Evolutionary conservation across 2,329 filamentous ascomycete species (phyloP), one percentile per base, ranked within the genome.

Genomic region (Calonectria hawksworthii): DNA sequence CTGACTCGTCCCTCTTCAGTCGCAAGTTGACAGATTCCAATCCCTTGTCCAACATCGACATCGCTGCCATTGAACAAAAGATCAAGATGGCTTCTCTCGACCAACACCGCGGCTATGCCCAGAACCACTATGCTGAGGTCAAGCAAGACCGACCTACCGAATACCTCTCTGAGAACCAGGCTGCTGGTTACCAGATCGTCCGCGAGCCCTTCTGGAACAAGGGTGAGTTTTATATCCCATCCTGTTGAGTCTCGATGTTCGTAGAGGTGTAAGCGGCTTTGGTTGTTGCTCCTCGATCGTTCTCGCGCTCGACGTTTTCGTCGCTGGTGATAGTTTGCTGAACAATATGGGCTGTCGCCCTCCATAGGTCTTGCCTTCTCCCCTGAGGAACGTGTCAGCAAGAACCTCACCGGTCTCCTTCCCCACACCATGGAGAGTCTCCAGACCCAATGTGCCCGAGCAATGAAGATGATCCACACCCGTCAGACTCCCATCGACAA

Each of bases 401-500:
- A 92, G 86, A 93, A 93, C 87, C 88, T 93, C 76, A 93, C 91
- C 52, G 92, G 92, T 75, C 89, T 93, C 79, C 86, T 93, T 75
- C 92, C 92, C 66, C 92, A 93, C 83, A 90, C 90, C 82, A 91
- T 92, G 85, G 90, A 92, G 86, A 89, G 85, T 83, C 84, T 90
- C 81, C 86, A 91, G 76, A 92, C 89, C 68, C 92, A 93, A 84
- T 91, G 90, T 81, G 88, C 89, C 80, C 88, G 92, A 86, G 94
- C 93, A 83, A 92, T 96, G 87, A 92, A 92, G 85, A 93, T 96
- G 87, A 93, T 96, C 81, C 89, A 92, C 73, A 90, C 90, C 75
- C 92, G 94, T 77, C 87, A 90, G 77, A 94, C 94, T 61, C 87
- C 88, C 78, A 92, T 97, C 81, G 94, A 96, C 90, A 95, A 94